Evolutionary conservation across 73 alveolate species (phyloP).

Genomic region (Durusdinium trenchii): DNA sequence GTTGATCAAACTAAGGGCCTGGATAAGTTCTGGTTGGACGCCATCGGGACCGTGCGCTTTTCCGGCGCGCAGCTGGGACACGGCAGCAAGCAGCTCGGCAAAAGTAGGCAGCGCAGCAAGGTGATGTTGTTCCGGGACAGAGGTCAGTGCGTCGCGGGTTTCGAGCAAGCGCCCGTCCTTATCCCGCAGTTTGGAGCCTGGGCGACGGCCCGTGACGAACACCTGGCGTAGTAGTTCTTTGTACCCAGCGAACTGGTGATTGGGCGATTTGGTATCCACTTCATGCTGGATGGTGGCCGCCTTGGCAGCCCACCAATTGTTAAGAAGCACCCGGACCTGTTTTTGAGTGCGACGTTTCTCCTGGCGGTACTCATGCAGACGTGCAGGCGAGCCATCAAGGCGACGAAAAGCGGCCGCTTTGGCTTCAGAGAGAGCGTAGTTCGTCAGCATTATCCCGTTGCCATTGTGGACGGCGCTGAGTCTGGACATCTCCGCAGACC

Average conservation of each 20-base stretch:
- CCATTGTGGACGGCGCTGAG: background rate
- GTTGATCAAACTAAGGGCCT: too few species aligned
- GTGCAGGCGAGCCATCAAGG: background rate
- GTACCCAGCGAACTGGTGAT: background rate
- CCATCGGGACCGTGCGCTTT: constrained; percentile 30
- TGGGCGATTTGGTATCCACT: constrained; percentile 5
- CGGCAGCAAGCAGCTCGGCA: background rate
- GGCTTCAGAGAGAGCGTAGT: too few species aligned
- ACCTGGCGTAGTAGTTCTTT: background rate
- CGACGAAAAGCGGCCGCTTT: background rate
- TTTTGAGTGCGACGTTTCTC: background rate
- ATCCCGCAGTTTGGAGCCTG: background rate
- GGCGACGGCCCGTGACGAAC: background rate
- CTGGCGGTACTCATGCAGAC: background rate
- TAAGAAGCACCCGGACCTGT: background rate
- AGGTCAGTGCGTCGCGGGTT: background rate
- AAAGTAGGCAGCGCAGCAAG: background rate
- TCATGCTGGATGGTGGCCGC: background rate
- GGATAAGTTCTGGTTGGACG: background rate
- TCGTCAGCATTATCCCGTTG: background rate
- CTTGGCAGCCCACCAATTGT: background rate
- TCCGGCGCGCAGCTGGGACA: too few species aligned
- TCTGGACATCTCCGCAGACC: background rate
- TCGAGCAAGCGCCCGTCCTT: background rate
- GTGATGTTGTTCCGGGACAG: background rate